These are phyloP conservation scores for Spongispora temasekensis DNA, from an alignment of 1,284 basidiomycete species.

Conservation along the genomic window DNA sequence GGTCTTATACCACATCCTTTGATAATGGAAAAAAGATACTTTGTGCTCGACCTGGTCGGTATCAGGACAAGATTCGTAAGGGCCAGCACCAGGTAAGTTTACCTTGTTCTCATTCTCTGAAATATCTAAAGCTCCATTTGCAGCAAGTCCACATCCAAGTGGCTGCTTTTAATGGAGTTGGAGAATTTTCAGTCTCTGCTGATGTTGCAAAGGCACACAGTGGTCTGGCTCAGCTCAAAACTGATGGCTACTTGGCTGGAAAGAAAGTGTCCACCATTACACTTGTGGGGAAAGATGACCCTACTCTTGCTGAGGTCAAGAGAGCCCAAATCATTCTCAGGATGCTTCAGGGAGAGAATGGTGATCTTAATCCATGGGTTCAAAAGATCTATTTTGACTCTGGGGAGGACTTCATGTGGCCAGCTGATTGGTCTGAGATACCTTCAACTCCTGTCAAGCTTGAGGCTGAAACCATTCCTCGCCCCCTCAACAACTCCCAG, in stretches of 20 bases:
- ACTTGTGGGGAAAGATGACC: conserved; percentile 51
- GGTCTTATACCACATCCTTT: conserved; percentile 37
- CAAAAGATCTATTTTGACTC: conserved; percentile 52
- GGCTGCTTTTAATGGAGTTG: conserved; percentile 13
- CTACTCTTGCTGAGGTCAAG: conserved; percentile 53
- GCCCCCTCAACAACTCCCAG: conserved; percentile 31
- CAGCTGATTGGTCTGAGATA: conserved; percentile 36
- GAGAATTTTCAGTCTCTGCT: conserved; percentile 20
- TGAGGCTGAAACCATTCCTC: conserved; percentile 15
- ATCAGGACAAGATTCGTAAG: conserved; percentile 43
- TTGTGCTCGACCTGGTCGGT: conserved; percentile 39
- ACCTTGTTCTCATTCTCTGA: no score
- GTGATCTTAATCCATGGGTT: conserved; percentile 55
- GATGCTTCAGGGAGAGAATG: conserved; percentile 49
- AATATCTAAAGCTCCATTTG: no score
- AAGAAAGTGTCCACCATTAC: conserved; percentile 38
- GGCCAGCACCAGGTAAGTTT: conserved; percentile 30
- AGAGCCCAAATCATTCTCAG: conserved; percentile 46
- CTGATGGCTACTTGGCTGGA: conserved; percentile 21
- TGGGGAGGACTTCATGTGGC: conserved; percentile 44
- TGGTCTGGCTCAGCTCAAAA: conserved; percentile 16
- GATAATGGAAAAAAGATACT: conserved; percentile 27
- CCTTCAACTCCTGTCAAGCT: conserved; percentile 16
- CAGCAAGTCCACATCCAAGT: conserved; percentile 22
- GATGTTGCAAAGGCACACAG: conserved; percentile 7